A percentile compares a stretch with the other conserved stretches of the same genome.
Conservation (phyloP, 768 basidiomycete genomes). For the Tremella fuciformis region DNA sequence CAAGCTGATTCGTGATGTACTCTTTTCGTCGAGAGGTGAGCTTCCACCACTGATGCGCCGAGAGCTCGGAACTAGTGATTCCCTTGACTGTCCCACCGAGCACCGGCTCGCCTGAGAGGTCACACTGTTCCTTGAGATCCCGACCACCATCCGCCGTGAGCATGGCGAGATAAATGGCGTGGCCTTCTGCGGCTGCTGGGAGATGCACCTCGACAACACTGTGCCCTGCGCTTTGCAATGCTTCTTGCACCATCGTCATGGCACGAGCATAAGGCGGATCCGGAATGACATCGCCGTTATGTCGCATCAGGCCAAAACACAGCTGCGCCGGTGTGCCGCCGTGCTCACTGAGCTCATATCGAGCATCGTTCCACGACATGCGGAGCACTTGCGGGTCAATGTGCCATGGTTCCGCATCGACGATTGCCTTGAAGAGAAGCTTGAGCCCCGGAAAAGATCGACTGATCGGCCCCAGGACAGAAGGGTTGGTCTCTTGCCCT, state of each 20-base stretch:
- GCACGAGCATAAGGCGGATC: constrained; percentile 68
- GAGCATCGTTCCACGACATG: constrained; percentile 39
- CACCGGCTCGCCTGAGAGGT: constrained; percentile 23
- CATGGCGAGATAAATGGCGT: not conserved
- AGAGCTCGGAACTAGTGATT: constrained; percentile 44
- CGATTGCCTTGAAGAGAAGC: not conserved
- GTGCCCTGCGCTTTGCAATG: constrained; percentile 64
- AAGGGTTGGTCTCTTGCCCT: not conserved
- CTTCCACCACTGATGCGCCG: constrained; percentile 70
- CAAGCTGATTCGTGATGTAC: constrained; percentile 61
- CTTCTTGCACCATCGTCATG: constrained; percentile 59
- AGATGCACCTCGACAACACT: constrained; percentile 68
- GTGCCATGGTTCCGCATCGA: constrained; percentile 1
- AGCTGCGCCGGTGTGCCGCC: constrained; percentile 56
- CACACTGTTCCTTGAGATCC: constrained; percentile 16
- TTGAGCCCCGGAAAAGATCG: not conserved
- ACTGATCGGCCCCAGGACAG: not conserved
- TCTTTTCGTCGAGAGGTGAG: constrained; percentile 59
- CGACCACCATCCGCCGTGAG: too few relatives aligned
- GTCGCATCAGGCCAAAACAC: constrained; percentile 63
- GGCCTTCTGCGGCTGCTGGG: constrained; percentile 13
- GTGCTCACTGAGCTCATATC: constrained; percentile 62
- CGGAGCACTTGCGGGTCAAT: not conserved
- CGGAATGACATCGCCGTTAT: constrained; percentile 63
- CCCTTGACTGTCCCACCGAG: constrained; percentile 51